phyloP scores from a whole-genome alignment of 306 rosid species.

The Vicia faba region DNA sequence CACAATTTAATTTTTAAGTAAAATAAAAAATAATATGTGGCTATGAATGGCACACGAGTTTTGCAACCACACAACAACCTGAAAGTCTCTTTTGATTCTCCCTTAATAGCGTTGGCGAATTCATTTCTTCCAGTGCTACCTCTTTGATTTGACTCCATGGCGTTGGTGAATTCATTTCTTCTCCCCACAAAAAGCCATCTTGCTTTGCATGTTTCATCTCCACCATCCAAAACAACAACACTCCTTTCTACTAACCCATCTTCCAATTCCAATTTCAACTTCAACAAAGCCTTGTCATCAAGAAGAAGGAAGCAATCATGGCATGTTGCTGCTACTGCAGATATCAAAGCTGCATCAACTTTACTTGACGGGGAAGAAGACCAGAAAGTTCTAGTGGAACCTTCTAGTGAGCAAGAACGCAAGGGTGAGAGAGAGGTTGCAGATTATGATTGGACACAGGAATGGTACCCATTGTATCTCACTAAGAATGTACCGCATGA shows the following conservation, averaged over 20 bases:
- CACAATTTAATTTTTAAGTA: not conserved
- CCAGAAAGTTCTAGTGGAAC: constrained; percentile 50
- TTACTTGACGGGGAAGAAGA: constrained; percentile 45
- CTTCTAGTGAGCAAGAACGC: constrained; percentile 54
- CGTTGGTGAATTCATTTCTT: constrained; percentile 45
- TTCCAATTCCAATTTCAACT: constrained; percentile 33
- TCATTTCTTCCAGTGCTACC: too few species aligned
- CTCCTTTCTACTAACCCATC: constrained; percentile 23
- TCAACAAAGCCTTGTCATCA: constrained; percentile 9
- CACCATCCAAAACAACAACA: constrained; percentile 30
- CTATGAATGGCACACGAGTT: constrained; percentile 28
- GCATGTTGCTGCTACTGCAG: constrained; percentile 58
- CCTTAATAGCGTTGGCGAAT: too few species aligned
- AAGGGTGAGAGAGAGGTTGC: constrained; percentile 46
- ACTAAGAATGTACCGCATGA: constrained; percentile 71
- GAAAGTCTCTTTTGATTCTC: not conserved
- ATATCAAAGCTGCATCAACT: constrained; percentile 42
- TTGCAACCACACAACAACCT: not conserved
- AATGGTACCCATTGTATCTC: constrained; percentile 94
- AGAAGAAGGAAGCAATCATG: constrained; percentile 29
- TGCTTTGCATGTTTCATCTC: constrained; percentile 23
- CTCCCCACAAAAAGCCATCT: constrained; percentile 28
- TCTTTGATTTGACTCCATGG: constrained; percentile 38
- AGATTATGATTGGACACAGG: constrained; percentile 82
- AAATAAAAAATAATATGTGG: constrained; percentile 8